A percentile compares a stretch with the other conserved stretches of the same genome.
phyloP scores from a whole-genome alignment of 148 eudicot genomes.

The Camellia sinensis region DNA sequence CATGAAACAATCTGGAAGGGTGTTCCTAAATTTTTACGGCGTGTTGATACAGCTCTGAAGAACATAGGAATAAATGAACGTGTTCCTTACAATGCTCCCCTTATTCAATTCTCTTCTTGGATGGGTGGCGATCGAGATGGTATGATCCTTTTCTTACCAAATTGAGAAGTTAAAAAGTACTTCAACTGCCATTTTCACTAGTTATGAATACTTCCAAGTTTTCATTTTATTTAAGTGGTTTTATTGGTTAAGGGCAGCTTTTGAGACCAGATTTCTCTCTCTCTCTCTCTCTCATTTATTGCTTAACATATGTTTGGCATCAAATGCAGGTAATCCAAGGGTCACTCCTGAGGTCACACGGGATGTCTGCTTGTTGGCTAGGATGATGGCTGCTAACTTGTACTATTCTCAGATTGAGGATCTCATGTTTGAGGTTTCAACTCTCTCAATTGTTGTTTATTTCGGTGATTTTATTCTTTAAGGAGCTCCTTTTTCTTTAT shows the following conservation, averaged over 20 bases:
- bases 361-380: constrained; percentile 93
- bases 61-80: constrained; percentile 95
- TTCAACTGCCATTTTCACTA: background rate
- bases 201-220: background rate
- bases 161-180: background rate
- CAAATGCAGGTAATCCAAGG: constrained; percentile 83
- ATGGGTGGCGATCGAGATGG: constrained; percentile 99
- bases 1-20: constrained; percentile 98
- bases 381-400: constrained; percentile 99
- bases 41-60: constrained; percentile 94
- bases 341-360: constrained; percentile 99
- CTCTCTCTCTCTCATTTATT: background rate
- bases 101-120: constrained; percentile 98
- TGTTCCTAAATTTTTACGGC: constrained; percentile 87
- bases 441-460: background rate
- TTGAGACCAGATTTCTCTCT: too few species aligned
- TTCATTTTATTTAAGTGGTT: too few species aligned
- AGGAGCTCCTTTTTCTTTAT: background rate
- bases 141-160: constrained; percentile 27
- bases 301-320: constrained; percentile 16
- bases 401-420: constrained; percentile 97
- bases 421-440: constrained; percentile 94
- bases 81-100: constrained; percentile 94
- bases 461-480: background rate
- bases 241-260: too few species aligned